phyloP scores from a whole-genome alignment of 164 flowering plant species.

The Amborella trichopoda region DNA sequence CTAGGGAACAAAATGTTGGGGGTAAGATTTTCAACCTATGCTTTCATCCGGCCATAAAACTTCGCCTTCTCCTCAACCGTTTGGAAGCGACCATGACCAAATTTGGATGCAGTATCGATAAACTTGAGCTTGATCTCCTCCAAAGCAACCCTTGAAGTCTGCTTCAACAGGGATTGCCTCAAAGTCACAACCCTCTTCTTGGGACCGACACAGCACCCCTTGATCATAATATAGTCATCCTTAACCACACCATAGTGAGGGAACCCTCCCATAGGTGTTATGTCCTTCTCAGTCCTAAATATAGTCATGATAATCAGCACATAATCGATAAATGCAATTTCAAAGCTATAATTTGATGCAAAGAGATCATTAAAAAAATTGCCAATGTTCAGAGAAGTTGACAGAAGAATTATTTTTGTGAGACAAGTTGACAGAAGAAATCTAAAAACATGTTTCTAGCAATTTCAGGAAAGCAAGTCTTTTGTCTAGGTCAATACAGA shows the following conservation, averaged over 20 bases:
- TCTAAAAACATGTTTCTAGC: too few species aligned
- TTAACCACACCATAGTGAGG: constrained; percentile 14
- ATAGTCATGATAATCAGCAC: background rate
- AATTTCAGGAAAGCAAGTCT: too few species aligned
- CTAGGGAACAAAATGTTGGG: too few species aligned
- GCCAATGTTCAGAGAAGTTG: background rate
- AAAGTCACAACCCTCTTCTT: constrained; percentile 11
- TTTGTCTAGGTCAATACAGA: too few species aligned
- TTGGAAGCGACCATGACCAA: constrained; percentile 13
- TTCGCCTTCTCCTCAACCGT: constrained; percentile 7
- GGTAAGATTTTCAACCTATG: too few species aligned
- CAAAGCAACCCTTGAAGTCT: constrained; percentile 6
- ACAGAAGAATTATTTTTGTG: background rate
- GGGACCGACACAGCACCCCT: constrained; percentile 11
- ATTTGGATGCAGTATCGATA: constrained; percentile 10
- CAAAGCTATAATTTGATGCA: background rate
- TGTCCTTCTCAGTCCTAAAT: constrained; percentile 10
- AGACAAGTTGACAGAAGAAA: background rate
- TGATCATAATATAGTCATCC: constrained; percentile 7
- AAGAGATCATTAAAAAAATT: background rate
- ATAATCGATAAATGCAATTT: background rate
- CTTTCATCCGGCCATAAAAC: constrained; percentile 8
- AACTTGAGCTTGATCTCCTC: constrained; percentile 11
- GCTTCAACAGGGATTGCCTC: constrained; percentile 10
- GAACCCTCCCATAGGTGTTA: constrained; percentile 13